A percentile compares a stretch with the other conserved stretches of the same genome.
These are phyloP conservation scores for Apophysomyces sp. DNA, from an alignment of 371 early-diverging fungal genomes.

Conservation along the genomic window DNA sequence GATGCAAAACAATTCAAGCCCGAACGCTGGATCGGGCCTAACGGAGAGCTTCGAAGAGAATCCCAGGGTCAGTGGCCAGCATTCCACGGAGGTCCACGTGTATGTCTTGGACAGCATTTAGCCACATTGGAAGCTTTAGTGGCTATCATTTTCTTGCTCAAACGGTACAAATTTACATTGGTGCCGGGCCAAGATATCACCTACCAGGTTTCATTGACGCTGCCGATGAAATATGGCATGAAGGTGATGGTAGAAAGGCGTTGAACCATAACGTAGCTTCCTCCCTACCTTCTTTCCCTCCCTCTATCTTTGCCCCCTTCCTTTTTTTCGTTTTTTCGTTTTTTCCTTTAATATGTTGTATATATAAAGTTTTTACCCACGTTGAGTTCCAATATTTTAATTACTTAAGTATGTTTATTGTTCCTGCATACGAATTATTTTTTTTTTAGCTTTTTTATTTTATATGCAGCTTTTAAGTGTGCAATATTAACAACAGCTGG, in stretches of 20 bases:
- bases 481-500: too few relatives aligned
- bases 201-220: constrained; percentile 39
- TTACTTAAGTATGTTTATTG: too few relatives aligned
- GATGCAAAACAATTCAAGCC: constrained; percentile 62
- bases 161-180: constrained; percentile 45
- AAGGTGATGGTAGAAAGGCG: constrained; percentile 40
- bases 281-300: too few relatives aligned
- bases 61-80: constrained; percentile 35
- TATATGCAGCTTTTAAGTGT: too few relatives aligned
- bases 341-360: too few relatives aligned
- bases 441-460: too few relatives aligned
- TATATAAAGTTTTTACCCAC: too few relatives aligned
- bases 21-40: constrained; percentile 50
- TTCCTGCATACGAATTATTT: too few relatives aligned
- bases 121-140: constrained; percentile 57
- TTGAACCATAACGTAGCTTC: neutral
- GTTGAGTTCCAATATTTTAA: too few relatives aligned
- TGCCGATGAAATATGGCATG: constrained; percentile 56
- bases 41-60: constrained; percentile 27
- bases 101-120: constrained; percentile 43
- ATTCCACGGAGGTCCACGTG: constrained; percentile 58
- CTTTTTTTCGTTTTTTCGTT: too few relatives aligned
- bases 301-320: too few relatives aligned
- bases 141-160: constrained; percentile 44
- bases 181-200: constrained; percentile 41